Percentiles rank a stretch among this genome's conserved stretches.
Evolutionary conservation across 495 filamentous ascomycete species (phyloP).

Genomic region (Tuber aestivum): DNA sequence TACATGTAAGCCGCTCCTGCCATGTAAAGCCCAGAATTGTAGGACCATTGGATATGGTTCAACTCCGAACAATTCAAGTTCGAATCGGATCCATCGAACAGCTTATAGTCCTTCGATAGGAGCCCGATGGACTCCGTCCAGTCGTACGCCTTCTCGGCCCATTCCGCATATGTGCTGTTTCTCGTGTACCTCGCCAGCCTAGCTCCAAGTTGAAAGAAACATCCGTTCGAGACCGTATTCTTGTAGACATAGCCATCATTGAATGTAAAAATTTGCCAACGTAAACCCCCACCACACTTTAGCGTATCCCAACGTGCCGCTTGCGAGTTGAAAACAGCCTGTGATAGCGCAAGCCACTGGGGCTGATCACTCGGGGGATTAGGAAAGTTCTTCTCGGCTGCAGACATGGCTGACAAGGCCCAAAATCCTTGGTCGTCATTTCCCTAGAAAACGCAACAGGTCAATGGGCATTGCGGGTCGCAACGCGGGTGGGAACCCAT

Average conservation of each 20-base stretch:
- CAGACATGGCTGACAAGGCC: constrained; percentile 66
- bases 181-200: constrained; percentile 69
- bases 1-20: constrained; percentile 68
- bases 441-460: constrained; percentile 45
- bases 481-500: neutral
- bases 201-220: constrained; percentile 73
- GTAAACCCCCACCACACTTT: constrained; percentile 63
- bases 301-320: constrained; percentile 62
- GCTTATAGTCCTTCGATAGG: constrained; percentile 56
- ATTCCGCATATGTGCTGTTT: constrained; percentile 71
- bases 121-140: constrained; percentile 63
- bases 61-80: constrained; percentile 39
- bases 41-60: constrained; percentile 55
- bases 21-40: constrained; percentile 60
- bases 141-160: constrained; percentile 66
- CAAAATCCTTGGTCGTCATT: constrained; percentile 88
- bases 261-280: constrained; percentile 82
- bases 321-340: constrained; percentile 73
- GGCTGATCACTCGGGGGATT: constrained; percentile 54
- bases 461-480: neutral
- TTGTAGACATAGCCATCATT: constrained; percentile 79
- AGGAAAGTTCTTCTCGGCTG: constrained; percentile 68
- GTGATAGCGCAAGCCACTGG: constrained; percentile 68
- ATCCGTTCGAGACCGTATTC: constrained; percentile 75
- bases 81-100: constrained; percentile 63